These are phyloP conservation scores for Kalmusia sp. DNA, from an alignment of 2,329 filamentous ascomycete species.

Conservation along the genomic window DNA sequence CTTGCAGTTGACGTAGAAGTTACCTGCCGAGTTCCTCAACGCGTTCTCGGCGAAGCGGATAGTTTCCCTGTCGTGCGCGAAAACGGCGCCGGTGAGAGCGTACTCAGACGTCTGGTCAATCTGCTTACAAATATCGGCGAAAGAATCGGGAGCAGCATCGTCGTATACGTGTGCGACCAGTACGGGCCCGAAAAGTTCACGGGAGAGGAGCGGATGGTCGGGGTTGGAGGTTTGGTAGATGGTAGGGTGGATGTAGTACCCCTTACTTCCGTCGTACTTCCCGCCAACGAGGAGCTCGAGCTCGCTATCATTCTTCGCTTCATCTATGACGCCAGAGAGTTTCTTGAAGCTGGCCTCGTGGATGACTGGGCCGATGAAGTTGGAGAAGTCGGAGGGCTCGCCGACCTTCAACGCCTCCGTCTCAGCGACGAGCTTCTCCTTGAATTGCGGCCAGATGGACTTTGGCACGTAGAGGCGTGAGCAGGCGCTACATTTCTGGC, in stretches of 20 bases:
- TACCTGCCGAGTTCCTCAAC: conserved; percentile 76
- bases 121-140: conserved; percentile 65
- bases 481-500: conserved; percentile 89
- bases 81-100: conserved; percentile 77
- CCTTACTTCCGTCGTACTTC: conserved; percentile 76
- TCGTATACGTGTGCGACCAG: conserved; percentile 80
- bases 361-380: conserved; percentile 89
- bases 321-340: conserved; percentile 77
- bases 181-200: conserved; percentile 84
- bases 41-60: conserved; percentile 73
- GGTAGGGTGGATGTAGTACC: conserved; percentile 85
- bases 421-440: conserved; percentile 70
- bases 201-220: conserved; percentile 74
- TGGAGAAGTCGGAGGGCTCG: conserved; percentile 71
- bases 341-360: conserved; percentile 84
- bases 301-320: conserved; percentile 76
- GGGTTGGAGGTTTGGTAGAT: conserved; percentile 79
- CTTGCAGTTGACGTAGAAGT: conserved; percentile 90
- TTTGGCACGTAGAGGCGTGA: conserved; percentile 80
- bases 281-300: conserved; percentile 78
- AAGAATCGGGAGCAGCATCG: conserved; percentile 66
- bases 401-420: conserved; percentile 75
- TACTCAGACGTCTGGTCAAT: conserved; percentile 79
- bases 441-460: conserved; percentile 77
- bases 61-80: conserved; percentile 71